phyloP scores from a whole-genome alignment of 75 land plant genomes.

The Sequoiadendron giganteum region DNA sequence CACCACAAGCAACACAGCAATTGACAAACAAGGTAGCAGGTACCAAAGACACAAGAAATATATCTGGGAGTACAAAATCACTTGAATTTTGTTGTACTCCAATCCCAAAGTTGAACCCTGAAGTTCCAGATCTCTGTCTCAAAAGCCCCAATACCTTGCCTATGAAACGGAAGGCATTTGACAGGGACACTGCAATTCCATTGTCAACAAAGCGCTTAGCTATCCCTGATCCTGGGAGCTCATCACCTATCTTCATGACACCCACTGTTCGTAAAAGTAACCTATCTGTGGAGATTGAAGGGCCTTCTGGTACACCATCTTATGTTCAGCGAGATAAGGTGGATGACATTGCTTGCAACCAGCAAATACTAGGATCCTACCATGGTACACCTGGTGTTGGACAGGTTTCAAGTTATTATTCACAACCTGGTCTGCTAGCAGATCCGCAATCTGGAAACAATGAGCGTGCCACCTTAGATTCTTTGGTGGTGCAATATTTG shows the following conservation, averaged over 20 bases:
- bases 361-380: not conserved
- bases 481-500: conserved; percentile 94
- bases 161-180: conserved; percentile 67
- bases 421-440: conserved; percentile 39
- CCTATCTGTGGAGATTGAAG: conserved; percentile 22
- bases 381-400: conserved; percentile 18
- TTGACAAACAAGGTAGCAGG: conserved; percentile 15
- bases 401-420: conserved; percentile 28
- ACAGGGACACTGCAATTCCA: conserved; percentile 47
- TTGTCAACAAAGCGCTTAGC: conserved; percentile 53
- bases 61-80: conserved; percentile 9
- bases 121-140: conserved; percentile 25
- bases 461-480: conserved; percentile 86
- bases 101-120: conserved; percentile 16
- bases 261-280: conserved; percentile 33
- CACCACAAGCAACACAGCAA: conserved; percentile 16
- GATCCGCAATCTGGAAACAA: conserved; percentile 47
- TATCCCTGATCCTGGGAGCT: conserved; percentile 42
- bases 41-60: conserved; percentile 16
- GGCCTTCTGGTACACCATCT: conserved; percentile 22
- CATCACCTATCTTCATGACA: conserved; percentile 45
- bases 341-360: conserved; percentile 27
- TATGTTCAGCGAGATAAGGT: conserved; percentile 19
- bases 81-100: conserved; percentile 19
- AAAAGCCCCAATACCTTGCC: conserved; percentile 59